Base-by-base conservation (phyloP, 371 early-diverging fungal genomes). In the Mortierella sp. region DNA sequence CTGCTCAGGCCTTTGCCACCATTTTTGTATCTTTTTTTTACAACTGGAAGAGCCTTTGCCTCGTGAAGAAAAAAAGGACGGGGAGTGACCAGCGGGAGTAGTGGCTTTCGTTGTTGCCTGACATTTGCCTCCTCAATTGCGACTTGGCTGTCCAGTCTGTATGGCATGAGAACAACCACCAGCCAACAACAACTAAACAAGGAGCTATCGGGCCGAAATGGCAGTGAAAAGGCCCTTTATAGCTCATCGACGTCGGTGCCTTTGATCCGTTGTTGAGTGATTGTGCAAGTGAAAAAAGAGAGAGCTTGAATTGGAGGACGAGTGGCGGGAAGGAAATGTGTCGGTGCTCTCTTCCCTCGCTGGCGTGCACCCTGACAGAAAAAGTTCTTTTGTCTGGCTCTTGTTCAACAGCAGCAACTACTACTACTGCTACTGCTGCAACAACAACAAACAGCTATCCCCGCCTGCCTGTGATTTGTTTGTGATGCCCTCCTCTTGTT, bases 1-100 rank as follows among this genome's bases (percentile, higher is more conserved):
- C 43, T 40, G 6, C 43, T 6, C 48, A 43, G 13, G 24, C 21
- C 26, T 72, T 80, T 75, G 76, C 80, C 72, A 73, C 78, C 78
- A 69, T 72, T 75, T 80, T 57, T n/a, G n/a, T n/a, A n/a, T n/a
- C n/a, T 64, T 44, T 43, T 61, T 34, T 10, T 9, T 59, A 14
- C 5, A 40, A 6, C 43, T 40, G 43, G 6, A 2, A 40, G n/a
- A 40, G 2, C 2, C 43, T 40, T 40, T 40, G 43, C 43, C 43
- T 4, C 2, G 43, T 4, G 43, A 40, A 40, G 43, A 40, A 40
- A 40, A 40, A 40, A 6, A 40, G 43, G 43, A 40, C 43, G 43
- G 43, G 43, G 43, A n/a, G 43, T 40, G 43, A 6, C 43, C 43
- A 6, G 43, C 43, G 43, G 6, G 43, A 40, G 43, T 40, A 6